phyloP scores from a whole-genome alignment of 129 eudicot species.

The Dittrichia graveolens region DNA sequence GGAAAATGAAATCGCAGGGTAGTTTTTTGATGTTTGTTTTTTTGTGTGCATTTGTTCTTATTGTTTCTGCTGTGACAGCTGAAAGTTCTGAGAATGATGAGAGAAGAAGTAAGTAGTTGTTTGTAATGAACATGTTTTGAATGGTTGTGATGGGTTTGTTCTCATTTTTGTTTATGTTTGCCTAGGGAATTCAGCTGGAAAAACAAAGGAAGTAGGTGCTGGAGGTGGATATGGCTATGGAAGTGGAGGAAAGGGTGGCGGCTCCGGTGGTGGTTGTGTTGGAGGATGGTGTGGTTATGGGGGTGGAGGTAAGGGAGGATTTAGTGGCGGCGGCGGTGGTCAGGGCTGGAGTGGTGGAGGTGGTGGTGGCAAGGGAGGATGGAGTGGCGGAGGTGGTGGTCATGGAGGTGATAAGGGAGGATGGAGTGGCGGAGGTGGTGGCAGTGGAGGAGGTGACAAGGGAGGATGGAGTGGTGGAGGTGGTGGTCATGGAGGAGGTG shows the following conservation, averaged over 20 bases:
- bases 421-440: slow-evolving; percentile 25
- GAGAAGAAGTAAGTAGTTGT: slow-evolving; percentile 26
- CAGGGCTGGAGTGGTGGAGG: slow-evolving; percentile 23
- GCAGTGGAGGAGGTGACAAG: slow-evolving; percentile 17
- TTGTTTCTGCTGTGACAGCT: slow-evolving; percentile 20
- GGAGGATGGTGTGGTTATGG: slow-evolving; percentile 44
- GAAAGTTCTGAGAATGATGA: slow-evolving; percentile 23
- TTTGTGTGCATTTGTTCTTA: slow-evolving; percentile 25
- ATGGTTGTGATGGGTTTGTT: slow-evolving; percentile 23
- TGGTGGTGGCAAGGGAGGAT: neutral
- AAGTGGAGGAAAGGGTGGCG: slow-evolving; percentile 38
- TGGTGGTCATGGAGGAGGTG: slow-evolving; percentile 15
- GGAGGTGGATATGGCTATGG: slow-evolving; percentile 38
- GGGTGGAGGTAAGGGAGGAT: slow-evolving; percentile 37
- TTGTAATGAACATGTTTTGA: slow-evolving; percentile 22
- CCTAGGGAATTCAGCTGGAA: slow-evolving; percentile 23
- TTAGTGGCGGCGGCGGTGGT: slow-evolving; percentile 33
- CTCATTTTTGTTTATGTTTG: slow-evolving; percentile 15
- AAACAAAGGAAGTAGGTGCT: slow-evolving; percentile 15
- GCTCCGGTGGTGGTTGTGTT: slow-evolving; percentile 34
- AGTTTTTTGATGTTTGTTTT: slow-evolving; percentile 18
- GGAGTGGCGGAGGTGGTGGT: slow-evolving; percentile 29
- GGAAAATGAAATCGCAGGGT: slow-evolving; percentile 35
- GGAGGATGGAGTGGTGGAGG: slow-evolving; percentile 27
- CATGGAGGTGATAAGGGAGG: slow-evolving; percentile 29